Percentiles rank a stretch among this genome's conserved stretches.
Conservation (phyloP, 768 basidiomycete species). For the Suillus discolor region DNA sequence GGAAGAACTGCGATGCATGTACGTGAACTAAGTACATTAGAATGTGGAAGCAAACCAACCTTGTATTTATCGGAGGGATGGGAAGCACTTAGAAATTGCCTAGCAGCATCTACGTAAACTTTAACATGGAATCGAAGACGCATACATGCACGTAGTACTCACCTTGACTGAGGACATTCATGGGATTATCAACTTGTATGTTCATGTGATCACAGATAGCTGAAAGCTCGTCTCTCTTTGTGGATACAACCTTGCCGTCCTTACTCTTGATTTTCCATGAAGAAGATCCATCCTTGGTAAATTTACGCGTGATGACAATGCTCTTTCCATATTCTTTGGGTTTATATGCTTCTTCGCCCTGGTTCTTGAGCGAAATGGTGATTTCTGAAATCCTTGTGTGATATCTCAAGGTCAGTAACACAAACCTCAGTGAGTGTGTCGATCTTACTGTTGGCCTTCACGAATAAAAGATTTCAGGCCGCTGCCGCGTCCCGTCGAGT, state of each 20-base stretch:
- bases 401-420: constrained; percentile 4
- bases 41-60: constrained; percentile 41
- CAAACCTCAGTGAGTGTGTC: not conserved
- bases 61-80: constrained; percentile 86
- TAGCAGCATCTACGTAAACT: constrained; percentile 33
- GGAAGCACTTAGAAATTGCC: constrained; percentile 84
- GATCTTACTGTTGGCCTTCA: constrained; percentile 76
- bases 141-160: constrained; percentile 2
- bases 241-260: constrained; percentile 66
- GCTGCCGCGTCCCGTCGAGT: constrained; percentile 84
- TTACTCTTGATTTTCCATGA: constrained; percentile 82
- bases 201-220: constrained; percentile 95
- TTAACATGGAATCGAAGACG: not conserved
- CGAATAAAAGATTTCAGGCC: constrained; percentile 86
- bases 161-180: constrained; percentile 93
- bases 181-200: constrained; percentile 94
- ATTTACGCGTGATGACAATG: constrained; percentile 81
- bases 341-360: constrained; percentile 87
- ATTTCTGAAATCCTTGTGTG: constrained; percentile 66
- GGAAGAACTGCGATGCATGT: constrained; percentile 71
- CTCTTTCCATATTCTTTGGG: constrained; percentile 83
- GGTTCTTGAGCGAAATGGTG: constrained; percentile 82
- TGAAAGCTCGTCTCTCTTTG: constrained; percentile 81
- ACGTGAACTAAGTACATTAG: constrained; percentile 4
- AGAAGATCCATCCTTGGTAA: constrained; percentile 74